Conservation (phyloP, 495 filamentous ascomycete species). For the Aspergillus steynii region DNA sequence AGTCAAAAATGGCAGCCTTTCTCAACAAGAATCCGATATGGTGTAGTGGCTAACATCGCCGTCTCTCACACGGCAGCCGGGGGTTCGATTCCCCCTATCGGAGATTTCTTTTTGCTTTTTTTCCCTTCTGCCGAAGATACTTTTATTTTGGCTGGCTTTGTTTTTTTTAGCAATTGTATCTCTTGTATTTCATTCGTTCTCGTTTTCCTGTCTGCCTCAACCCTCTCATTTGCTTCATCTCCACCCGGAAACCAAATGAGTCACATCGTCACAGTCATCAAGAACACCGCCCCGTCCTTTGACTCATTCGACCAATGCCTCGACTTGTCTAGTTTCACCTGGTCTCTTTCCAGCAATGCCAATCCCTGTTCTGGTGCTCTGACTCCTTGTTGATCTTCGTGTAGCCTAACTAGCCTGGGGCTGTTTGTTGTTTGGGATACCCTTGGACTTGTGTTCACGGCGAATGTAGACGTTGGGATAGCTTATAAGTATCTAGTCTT, state of each 20-base stretch:
- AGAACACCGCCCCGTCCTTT: neutral
- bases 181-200: neutral
- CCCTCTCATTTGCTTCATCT: too few relatives aligned
- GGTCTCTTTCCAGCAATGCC: neutral
- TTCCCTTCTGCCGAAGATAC: neutral
- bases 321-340: neutral
- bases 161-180: neutral
- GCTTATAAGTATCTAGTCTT: neutral
- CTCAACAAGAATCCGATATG: constrained; percentile 23
- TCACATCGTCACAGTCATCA: neutral
- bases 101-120: constrained; percentile 7
- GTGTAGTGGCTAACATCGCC: constrained; percentile 36
- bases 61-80: constrained; percentile 35
- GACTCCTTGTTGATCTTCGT: neutral
- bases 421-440: neutral
- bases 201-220: neutral
- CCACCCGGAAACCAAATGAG: neutral
- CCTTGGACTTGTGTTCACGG: too few relatives aligned
- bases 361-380: neutral
- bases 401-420: neutral
- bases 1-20: too few relatives aligned
- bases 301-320: neutral
- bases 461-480: neutral
- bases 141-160: neutral
- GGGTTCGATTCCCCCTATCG: constrained; percentile 38